A percentile compares a stretch with the other conserved stretches of the same genome.
phyloP scores from a whole-genome alignment of 108 stramenopile species.

The Pseudonitzschia multiseries region DNA sequence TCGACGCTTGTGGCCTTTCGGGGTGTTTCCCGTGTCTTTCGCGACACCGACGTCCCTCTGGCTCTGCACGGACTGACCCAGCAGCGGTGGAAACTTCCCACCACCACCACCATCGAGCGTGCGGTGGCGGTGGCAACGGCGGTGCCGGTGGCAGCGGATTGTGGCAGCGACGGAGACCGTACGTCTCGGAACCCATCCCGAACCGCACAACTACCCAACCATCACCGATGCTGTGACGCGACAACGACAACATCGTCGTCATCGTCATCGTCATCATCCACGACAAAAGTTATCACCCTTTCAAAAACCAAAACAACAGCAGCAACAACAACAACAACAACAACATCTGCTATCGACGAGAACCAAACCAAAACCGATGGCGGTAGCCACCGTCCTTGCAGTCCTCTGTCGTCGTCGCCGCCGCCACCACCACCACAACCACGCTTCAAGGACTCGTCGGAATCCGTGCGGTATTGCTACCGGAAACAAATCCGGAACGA shows the following conservation, averaged over 20 bases:
- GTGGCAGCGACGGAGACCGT: too few species aligned
- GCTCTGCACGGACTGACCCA: neutral
- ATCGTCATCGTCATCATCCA: too few species aligned
- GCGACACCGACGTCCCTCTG: neutral
- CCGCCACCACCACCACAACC: too few species aligned
- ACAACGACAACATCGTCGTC: too few species aligned
- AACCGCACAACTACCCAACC: too few species aligned
- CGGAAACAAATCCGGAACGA: neutral
- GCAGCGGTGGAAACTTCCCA: neutral
- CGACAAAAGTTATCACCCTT: too few species aligned
- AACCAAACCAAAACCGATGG: neutral
- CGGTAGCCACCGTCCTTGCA: neutral
- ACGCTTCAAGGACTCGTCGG: neutral
- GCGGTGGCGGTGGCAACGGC: too few species aligned
- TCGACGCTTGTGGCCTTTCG: neutral
- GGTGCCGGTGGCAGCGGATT: too few species aligned
- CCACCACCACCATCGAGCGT: too few species aligned
- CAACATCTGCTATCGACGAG: neutral
- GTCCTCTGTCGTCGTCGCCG: neutral
- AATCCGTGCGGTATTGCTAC: neutral
- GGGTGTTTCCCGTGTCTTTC: neutral
- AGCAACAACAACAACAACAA: neutral
- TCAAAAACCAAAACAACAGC: too few species aligned
- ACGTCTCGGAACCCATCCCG: too few species aligned
- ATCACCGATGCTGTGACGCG: too few species aligned